These are phyloP conservation scores for Saccharomycopsis oosterbeekiorum DNA, from an alignment of 805 yeast species.

Conservation along the genomic window DNA sequence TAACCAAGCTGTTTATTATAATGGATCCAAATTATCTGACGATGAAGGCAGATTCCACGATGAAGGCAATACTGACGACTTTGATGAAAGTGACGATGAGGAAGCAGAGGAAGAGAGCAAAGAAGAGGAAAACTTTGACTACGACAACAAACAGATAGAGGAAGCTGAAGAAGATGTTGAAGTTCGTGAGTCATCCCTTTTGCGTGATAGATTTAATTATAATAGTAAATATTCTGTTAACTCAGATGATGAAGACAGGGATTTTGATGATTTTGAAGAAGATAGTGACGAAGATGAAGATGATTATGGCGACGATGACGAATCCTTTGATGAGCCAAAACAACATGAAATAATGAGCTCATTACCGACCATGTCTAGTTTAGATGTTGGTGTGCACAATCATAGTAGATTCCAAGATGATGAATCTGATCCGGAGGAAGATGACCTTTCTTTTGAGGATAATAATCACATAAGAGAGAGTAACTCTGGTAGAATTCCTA, in stretches of 20 bases:
- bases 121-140: conserved; percentile 6
- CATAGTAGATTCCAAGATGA: neutral
- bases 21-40: conserved; percentile 10
- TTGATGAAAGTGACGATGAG: conserved; percentile 5
- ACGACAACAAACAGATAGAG: neutral
- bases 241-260: conserved; percentile 6
- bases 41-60: conserved; percentile 17
- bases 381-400: conserved; percentile 6
- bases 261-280: conserved; percentile 6
- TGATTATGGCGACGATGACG: conserved; percentile 14
- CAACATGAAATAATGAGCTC: conserved; percentile 19
- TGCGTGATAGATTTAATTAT: conserved; percentile 4
- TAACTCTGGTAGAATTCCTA: neutral
- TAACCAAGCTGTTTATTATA: conserved; percentile 8
- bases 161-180: conserved; percentile 11
- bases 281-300: conserved; percentile 19
- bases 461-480: neutral
- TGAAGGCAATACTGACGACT: conserved; percentile 5
- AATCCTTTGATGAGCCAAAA: conserved; percentile 18
- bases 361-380: conserved; percentile 16
- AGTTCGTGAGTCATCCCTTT: conserved; percentile 4
- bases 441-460: neutral
- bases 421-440: neutral
- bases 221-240: conserved; percentile 3
- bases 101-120: conserved; percentile 6